phyloP scores from a whole-genome alignment of 1,284 basidiomycete genomes.

The Ceratorhiza oryzae-sativae region DNA sequence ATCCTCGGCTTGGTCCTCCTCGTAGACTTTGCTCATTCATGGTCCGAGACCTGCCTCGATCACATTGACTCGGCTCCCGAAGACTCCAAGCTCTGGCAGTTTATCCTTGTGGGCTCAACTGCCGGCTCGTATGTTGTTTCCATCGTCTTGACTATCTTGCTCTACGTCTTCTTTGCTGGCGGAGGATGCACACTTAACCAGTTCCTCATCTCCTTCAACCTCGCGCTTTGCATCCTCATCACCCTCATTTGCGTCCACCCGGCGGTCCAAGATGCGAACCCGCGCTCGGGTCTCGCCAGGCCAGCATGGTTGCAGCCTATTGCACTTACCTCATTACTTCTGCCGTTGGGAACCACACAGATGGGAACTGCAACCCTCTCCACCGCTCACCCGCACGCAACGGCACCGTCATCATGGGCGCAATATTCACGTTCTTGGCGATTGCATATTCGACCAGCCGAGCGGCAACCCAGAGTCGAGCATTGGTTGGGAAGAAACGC shows the following conservation, averaged over 20 bases:
- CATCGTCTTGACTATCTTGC: constrained; percentile 83
- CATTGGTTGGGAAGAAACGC: constrained; percentile 79
- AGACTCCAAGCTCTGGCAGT: constrained; percentile 92
- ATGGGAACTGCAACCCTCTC: constrained; percentile 84
- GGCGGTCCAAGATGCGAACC: constrained; percentile 90
- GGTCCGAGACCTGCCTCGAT: constrained; percentile 96
- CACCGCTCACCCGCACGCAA: constrained; percentile 72
- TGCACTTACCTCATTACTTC: constrained; percentile 96
- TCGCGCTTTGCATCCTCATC: constrained; percentile 79
- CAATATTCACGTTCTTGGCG: constrained; percentile 95
- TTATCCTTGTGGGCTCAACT: constrained; percentile 94
- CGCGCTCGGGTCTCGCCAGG: constrained; percentile 95
- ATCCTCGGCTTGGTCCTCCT: constrained; percentile 95
- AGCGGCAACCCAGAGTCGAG: constrained; percentile 93
- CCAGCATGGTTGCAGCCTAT: constrained; percentile 95
- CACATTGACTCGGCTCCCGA: constrained; percentile 85
- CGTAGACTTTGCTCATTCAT: constrained; percentile 98
- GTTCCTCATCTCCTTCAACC: constrained; percentile 96
- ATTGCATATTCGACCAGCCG: constrained; percentile 97
- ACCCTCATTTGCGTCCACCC: constrained; percentile 88
- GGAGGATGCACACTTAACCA: constrained; percentile 88
- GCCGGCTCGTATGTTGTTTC: constrained; percentile 85
- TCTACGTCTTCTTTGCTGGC: constrained; percentile 92
- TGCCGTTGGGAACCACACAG: constrained; percentile 91
- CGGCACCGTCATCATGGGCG: constrained; percentile 90